Evolutionary conservation across 345 rosid species (phyloP).

Genomic region (Hirschfeldia incana): DNA sequence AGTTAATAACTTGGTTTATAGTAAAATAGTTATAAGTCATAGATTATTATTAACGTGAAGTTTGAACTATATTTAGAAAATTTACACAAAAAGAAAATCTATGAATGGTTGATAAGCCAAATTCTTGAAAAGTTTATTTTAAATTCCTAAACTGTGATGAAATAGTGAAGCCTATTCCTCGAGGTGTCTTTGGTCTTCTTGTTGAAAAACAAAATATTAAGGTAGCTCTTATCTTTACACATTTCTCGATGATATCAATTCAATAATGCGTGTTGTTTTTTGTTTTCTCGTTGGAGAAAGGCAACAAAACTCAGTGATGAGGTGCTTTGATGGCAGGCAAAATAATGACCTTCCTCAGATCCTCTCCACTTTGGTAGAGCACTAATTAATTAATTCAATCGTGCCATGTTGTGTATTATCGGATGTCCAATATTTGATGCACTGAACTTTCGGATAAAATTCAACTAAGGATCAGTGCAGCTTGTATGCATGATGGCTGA

Average conservation of each 20-base stretch:
- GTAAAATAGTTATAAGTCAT: neutral
- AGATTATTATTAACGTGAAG: neutral
- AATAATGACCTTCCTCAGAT: slow-evolving; percentile 28
- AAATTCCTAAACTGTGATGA: neutral
- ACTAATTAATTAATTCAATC: slow-evolving; percentile 5
- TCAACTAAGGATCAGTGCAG: slow-evolving; percentile 1
- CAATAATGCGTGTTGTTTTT: slow-evolving; percentile 20
- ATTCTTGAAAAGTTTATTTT: neutral
- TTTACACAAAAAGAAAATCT: neutral
- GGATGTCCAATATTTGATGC: slow-evolving; percentile 6
- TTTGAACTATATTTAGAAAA: neutral
- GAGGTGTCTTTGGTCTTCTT: neutral
- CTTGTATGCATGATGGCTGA: neutral
- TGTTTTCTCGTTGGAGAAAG: slow-evolving; percentile 7
- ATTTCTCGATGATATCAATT: slow-evolving; percentile 30
- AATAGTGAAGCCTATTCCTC: neutral
- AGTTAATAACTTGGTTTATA: slow-evolving; percentile 6
- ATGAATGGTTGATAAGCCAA: neutral
- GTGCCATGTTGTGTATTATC: slow-evolving; percentile 7
- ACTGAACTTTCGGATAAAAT: slow-evolving; percentile 3
- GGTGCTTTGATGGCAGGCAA: slow-evolving; percentile 38
- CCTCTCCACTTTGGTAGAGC: slow-evolving; percentile 25
- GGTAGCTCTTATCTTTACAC: slow-evolving; percentile 31
- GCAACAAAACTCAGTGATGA: slow-evolving; percentile 28
- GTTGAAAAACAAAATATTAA: slow-evolving; percentile 12